Evolutionary conservation across 2,329 filamentous ascomycete genomes (phyloP), one percentile per base, ranked within the genome.

Genomic region (Fusarium hainanense): DNA sequence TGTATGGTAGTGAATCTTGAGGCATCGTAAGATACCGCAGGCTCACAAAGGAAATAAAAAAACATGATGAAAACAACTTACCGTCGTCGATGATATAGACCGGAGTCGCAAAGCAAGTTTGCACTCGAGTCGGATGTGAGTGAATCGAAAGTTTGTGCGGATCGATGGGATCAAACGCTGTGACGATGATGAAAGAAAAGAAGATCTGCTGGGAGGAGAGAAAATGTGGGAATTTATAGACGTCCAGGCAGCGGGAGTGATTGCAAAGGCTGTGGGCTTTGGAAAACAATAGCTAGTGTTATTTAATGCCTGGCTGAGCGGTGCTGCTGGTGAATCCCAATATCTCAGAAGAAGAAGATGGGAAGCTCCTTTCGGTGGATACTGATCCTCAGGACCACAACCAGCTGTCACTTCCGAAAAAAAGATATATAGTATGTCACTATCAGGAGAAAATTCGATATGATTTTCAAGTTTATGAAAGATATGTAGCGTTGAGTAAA

Each of bases 161-260:
- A 48, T 54, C 43, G 34, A 20, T 27, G 23, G 14, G 34, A 49
- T 40, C 42, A 40, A 54, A 37, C 18, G 28, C 41, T 64, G 51
- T 50, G 41, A 51, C 37, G 11, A 32, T 57, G 49, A 13, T 57
- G 57, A 41, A 32, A 50, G 37, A 34, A 32, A 50, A 30, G n/a
- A 61, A 43, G 42, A 37, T 12, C 32, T 48, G 49, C 37, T 43
- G 48, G 46, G 21, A n/a, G 42, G 20, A 27, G 25, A 30, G n/a
- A 20, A 34, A 30, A 7, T 6, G 18, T 30, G 43, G 54, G 21
- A 21, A 41, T 66, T 66, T 66, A 66, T 66, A 66, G 34, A 7
- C 28, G 40, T 46, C 34, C 14, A 40, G 43, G 40, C 23, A 18
- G 11, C 25, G 49, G 23, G 42, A 54, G 42, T 60, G 50, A 68